Evolutionary conservation across 495 filamentous ascomycete genomes (phyloP), one percentile per base, ranked within the genome.

Genomic region (Saxophila tyrrhenica): DNA sequence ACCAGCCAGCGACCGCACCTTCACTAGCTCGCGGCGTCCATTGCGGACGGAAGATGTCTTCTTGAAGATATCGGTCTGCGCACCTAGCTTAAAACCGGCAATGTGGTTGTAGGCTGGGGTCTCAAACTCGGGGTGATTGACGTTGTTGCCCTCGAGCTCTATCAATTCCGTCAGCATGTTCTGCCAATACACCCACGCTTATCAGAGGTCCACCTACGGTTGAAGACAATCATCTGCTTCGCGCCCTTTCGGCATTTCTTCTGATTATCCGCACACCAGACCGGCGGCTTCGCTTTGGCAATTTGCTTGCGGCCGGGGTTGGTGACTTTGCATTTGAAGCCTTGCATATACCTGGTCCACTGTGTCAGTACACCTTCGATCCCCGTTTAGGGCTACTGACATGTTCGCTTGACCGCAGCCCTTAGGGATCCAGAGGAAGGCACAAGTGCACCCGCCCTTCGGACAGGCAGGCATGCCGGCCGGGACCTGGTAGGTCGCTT

Each of bases 391-490:
- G 24, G 16, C 45, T 48, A 24, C 45, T 48, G 7, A 65, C 65
- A 72, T 72, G 52, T 74, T 76, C 9, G 69, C 62, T 44, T 69
- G 50, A 35, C 76, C 63, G 61, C 75, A 78, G 17, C 73, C 29
- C 41, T 73, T 65, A 1, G 77, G 76, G 38, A 78, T 69, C 77
- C 78, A 81, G 21, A 79, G 70, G 75, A 73, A 78, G 20, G 77
- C 76, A 52, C 78, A 81, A 20, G 64, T 72, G 54, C 76, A 81
- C 17, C 76, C 76, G 2, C 66, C 75, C 1, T 57, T 53, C 1
- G 77, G 74, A 55, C 78, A 80, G 24, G 65, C 56, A 15, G 72
- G 72, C 46, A 80, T 59, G 38, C 69, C 68, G 11, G 64, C 54
- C 0, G 76, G 75, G 16, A 80, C 70, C 16, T 71, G 45, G 51